phyloP scores from a whole-genome alignment of 2,329 filamentous ascomycete species.

The Seiridium unicorne region DNA sequence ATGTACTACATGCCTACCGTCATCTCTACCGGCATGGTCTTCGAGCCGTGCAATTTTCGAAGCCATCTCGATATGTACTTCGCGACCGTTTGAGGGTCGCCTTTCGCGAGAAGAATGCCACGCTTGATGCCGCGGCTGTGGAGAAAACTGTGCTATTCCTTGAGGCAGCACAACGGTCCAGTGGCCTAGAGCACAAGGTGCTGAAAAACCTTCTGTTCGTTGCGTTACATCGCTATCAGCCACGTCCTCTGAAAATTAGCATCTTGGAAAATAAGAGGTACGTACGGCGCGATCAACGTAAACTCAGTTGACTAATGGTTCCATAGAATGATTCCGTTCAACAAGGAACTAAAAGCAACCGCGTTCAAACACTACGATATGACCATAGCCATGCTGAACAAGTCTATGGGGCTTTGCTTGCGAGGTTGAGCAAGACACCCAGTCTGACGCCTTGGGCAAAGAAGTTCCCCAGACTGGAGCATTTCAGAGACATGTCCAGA shows the following conservation, averaged over 20 bases:
- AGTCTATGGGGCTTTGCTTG: conserved; percentile 67
- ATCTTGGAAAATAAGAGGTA: conserved; percentile 1
- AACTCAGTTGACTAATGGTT: conserved; percentile 5
- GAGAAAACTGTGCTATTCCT: conserved; percentile 71
- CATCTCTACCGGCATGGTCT: conserved; percentile 65
- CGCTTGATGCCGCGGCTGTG: conserved; percentile 51
- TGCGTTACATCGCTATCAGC: conserved; percentile 34
- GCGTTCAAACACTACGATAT: conserved; percentile 64
- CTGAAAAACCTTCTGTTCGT: conserved; percentile 66
- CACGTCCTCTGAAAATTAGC: conserved; percentile 25
- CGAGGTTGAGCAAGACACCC: conserved; percentile 30
- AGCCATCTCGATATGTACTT: conserved; percentile 63
- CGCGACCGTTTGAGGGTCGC: conserved; percentile 58
- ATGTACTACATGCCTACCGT: conserved; percentile 66
- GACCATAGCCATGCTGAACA: conserved; percentile 72
- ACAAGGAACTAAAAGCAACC: conserved; percentile 20
- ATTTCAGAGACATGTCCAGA: neutral
- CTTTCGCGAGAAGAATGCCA: conserved; percentile 50
- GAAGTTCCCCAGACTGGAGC: neutral
- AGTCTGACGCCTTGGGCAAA: no score
- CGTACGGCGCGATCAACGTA: conserved; percentile 9
- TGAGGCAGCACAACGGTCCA: conserved; percentile 58
- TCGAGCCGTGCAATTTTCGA: conserved; percentile 70
- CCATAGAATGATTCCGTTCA: conserved; percentile 14
- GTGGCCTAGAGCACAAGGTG: conserved; percentile 69